Evolutionary conservation across 129 eudicot genomes (phyloP).

Genomic region (Artemisia tridentata): DNA sequence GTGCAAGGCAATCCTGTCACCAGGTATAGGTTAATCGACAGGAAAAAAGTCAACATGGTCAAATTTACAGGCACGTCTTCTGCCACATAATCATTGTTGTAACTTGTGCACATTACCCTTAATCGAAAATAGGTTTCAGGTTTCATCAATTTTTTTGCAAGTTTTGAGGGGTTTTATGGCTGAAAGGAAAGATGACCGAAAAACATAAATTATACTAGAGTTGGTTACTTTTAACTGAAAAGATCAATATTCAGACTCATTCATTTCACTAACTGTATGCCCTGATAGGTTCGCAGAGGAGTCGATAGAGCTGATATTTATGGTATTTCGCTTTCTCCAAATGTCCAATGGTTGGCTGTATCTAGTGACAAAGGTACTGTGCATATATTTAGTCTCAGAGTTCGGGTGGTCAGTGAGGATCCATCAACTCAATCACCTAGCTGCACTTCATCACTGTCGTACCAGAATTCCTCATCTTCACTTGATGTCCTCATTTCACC

Average conservation of each 20-base stretch:
- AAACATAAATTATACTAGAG: too few relatives aligned
- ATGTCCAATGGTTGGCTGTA: conserved; percentile 93
- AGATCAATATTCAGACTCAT: background rate
- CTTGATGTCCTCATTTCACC: conserved; percentile 78
- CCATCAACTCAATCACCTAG: conserved; percentile 41
- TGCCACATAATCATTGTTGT: too few relatives aligned
- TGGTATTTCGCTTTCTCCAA: conserved; percentile 81
- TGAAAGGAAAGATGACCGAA: too few relatives aligned
- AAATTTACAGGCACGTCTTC: too few relatives aligned
- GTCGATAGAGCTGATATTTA: conserved; percentile 84
- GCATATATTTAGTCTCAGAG: conserved; percentile 93
- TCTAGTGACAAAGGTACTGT: conserved; percentile 96
- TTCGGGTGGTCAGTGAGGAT: conserved; percentile 72
- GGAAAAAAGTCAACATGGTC: background rate
- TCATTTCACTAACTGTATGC: conserved; percentile 17
- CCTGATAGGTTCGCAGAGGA: conserved; percentile 82
- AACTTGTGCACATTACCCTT: background rate
- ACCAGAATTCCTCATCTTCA: conserved; percentile 68
- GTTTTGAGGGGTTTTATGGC: too few relatives aligned
- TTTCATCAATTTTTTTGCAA: too few relatives aligned
- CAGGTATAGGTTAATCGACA: background rate
- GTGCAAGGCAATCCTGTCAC: too few relatives aligned
- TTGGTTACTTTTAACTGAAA: background rate
- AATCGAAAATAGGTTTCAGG: background rate
- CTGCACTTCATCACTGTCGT: conserved; percentile 41